A percentile compares a stretch with the other conserved stretches of the same genome.
Conservation (phyloP, 495 filamentous ascomycete species). For the Pseudoneurospora amorphoporcata region DNA sequence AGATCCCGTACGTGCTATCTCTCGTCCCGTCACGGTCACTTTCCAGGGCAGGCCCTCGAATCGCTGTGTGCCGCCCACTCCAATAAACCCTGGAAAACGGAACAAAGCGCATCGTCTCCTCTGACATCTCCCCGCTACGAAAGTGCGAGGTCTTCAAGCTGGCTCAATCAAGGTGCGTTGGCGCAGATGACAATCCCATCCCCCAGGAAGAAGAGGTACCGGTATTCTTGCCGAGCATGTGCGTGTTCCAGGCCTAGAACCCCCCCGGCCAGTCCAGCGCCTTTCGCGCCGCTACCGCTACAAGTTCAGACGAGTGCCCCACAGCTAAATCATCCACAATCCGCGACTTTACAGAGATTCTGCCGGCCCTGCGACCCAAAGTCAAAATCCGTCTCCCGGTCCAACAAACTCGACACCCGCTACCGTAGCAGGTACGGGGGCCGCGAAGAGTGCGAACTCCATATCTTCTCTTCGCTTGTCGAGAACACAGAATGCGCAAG, state of each 20-base stretch:
- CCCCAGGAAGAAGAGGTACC: neutral
- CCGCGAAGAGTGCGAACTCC: neutral
- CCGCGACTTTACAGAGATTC: neutral
- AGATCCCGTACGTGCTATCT: neutral
- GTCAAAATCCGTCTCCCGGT: neutral
- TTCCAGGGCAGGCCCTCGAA: neutral
- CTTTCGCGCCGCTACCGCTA: neutral
- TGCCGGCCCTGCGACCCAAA: neutral
- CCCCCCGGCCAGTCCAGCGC: neutral
- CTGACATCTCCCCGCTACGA: neutral
- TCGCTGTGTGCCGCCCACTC: neutral
- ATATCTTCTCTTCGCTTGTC: neutral
- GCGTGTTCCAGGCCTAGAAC: neutral
- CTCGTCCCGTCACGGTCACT: neutral
- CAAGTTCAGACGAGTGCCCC: conserved; percentile 1
- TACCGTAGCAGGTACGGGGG: neutral
- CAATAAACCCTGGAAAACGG: neutral
- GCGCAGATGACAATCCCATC: neutral
- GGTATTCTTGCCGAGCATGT: neutral
- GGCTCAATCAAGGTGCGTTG: neutral
- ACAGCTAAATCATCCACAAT: conserved; percentile 1
- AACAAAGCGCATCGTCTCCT: neutral
- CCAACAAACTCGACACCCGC: neutral
- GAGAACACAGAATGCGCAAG: conserved; percentile 13
- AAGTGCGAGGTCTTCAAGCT: neutral